Base-by-base conservation (phyloP, 345 rosid species). In the Pistacia atlantica region DNA sequence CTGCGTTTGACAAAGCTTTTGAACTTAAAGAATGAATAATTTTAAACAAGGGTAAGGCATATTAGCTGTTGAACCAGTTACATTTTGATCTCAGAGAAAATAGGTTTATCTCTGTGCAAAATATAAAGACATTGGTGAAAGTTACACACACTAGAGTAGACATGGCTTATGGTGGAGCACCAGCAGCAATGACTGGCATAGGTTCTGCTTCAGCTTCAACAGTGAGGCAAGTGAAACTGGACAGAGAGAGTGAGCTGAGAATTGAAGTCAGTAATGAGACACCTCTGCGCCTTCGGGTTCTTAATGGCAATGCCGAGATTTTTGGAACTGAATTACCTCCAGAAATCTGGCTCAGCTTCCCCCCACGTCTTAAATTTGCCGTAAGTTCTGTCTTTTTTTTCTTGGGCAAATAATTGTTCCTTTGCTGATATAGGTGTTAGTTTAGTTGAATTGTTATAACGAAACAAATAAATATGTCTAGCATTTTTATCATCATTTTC, bases 261-360 rank as follows among this genome's bases (percentile, higher is more conserved):
- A 85, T 96, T 42, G 98, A 96, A 84, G 97, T 90, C 25, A 90
- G 91, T n/a, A 60, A 78, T 73, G 93, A 93, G n/a, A 78, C 85
- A 49, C 90, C 93, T 31, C 91, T 93, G 45, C 93, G 86, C 57
- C 90, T 93, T 69, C 87, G 98, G 58, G 80, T 93, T 33, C 87
- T 96, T 51, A 86, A 86, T 73, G 98, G 98, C 66, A 90, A 87
- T 0, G 98, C 97, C 38, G 98, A 93, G 88, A 96, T 96, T 60
- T 96, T 85, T 59, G 97, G 98, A 77, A 84, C 97, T 66, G 97
- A 96, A 83, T 75, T 96, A 46, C 97, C 99, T 25, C 97, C 93
- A 14, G 92, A 90, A 77, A 90, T 87, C 75, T 90, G 97, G 97
- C 87, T 93, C 74, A 81, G 93, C 20, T 93, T 92, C 83, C 93